A percentile compares a stretch with the other conserved stretches of the same genome.
phyloP scores from a whole-genome alignment of 2,329 filamentous ascomycete genomes.

The Sarocladium brachiariae region DNA sequence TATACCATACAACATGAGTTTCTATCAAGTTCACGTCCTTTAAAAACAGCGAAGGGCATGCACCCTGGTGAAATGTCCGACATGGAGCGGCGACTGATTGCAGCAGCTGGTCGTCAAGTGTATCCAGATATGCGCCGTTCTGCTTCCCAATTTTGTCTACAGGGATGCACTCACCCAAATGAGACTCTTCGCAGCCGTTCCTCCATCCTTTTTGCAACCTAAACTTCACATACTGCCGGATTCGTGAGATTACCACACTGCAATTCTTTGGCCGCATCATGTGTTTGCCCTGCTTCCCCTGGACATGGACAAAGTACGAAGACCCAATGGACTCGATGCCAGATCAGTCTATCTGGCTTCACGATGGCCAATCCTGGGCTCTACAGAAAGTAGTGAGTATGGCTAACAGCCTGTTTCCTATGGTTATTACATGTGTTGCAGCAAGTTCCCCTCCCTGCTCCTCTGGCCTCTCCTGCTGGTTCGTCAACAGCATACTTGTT shows the following conservation, averaged over 20 bases:
- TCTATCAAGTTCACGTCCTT: no score
- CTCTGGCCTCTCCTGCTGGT: no score
- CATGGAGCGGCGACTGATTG: not conserved
- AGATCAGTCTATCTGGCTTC: constrained; percentile 35
- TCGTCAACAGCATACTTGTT: no score
- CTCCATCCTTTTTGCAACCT: no score
- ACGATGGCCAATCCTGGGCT: constrained; percentile 28
- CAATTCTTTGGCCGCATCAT: constrained; percentile 28
- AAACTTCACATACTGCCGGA: no score
- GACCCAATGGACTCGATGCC: constrained; percentile 30
- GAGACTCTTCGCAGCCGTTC: no score
- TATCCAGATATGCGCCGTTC: not conserved
- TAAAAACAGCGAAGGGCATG: not conserved
- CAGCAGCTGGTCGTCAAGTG: not conserved
- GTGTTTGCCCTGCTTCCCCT: constrained; percentile 49
- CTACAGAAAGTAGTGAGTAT: constrained; percentile 33
- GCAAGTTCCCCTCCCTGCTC: no score
- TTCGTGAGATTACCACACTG: no score
- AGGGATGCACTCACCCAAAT: no score
- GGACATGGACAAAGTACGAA: constrained; percentile 41
- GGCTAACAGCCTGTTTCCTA: not conserved
- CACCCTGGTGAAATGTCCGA: not conserved
- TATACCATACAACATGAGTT: constrained; percentile 2
- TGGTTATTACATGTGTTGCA: constrained; percentile 10
- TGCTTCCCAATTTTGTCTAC: not conserved